These are phyloP conservation scores for Psidium guajava DNA, from an alignment of 345 rosid species.

Conservation along the genomic window DNA sequence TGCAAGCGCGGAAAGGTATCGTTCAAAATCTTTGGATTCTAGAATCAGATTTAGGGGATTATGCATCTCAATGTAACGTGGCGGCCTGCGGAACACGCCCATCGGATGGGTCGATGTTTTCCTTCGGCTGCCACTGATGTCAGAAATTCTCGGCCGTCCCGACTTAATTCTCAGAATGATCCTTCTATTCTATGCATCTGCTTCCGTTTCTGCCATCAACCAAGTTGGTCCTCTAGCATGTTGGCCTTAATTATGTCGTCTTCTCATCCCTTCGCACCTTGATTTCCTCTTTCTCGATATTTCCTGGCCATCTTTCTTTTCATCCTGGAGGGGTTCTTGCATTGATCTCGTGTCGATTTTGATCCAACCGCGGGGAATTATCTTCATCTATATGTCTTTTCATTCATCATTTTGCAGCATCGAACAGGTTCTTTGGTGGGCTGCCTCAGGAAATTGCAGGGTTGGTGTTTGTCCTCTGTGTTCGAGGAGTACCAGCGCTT, in stretches of 20 bases:
- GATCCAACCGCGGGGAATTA: neutral
- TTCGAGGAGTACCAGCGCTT: slow-evolving; percentile 62
- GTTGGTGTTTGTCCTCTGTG: slow-evolving; percentile 68
- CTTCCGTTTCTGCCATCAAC: neutral
- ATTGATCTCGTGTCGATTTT: neutral
- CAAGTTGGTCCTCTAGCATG: neutral
- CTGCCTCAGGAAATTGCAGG: slow-evolving; percentile 71
- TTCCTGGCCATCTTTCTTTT: neutral
- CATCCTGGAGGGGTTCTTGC: neutral
- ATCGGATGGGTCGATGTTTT: neutral
- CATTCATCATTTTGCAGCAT: slow-evolving; percentile 36
- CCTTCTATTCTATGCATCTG: neutral
- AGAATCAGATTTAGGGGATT: neutral
- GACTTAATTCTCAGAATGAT: neutral
- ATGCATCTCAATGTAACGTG: neutral
- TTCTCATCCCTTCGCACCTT: neutral
- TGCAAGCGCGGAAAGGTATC: slow-evolving; percentile 86
- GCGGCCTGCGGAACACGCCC: neutral
- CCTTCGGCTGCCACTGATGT: neutral
- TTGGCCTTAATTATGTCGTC: neutral
- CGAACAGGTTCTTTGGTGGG: slow-evolving; percentile 85
- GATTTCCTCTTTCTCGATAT: neutral
- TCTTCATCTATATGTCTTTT: neutral
- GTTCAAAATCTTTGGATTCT: neutral
- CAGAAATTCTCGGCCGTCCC: neutral